Percentiles rank a stretch among this genome's conserved stretches.
These are phyloP conservation scores for Allium cepa DNA, from an alignment of 106 monocot genomes.

Conservation along the genomic window DNA sequence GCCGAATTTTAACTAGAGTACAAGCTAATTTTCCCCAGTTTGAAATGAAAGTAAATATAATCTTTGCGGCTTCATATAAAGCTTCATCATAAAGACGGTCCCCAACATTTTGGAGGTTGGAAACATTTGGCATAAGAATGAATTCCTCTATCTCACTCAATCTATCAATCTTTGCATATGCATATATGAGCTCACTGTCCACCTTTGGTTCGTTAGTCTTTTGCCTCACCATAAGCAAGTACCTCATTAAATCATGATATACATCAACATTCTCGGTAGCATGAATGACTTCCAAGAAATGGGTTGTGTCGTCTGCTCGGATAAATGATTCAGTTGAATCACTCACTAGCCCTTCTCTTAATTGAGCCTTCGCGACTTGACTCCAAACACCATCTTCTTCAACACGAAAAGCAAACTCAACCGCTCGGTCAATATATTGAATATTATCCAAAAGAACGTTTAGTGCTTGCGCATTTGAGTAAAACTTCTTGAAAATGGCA, in stretches of 20 bases:
- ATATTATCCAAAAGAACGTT: constrained; percentile 90
- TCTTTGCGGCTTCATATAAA: constrained; percentile 96
- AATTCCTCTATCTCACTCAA: constrained; percentile 93
- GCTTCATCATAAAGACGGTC: constrained; percentile 87
- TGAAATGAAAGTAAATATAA: constrained; percentile 95
- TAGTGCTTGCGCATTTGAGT: constrained; percentile 91
- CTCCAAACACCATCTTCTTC: constrained; percentile 99
- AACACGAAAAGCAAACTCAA: constrained; percentile 95
- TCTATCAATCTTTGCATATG: constrained; percentile 95
- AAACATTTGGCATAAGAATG: constrained; percentile 97
- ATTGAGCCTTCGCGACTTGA: constrained; percentile 91
- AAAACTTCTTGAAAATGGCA: constrained; percentile 98
- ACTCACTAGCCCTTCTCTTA: constrained; percentile 88
- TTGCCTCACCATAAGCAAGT: constrained; percentile 91
- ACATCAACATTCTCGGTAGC: constrained; percentile 85
- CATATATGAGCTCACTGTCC: constrained; percentile 90
- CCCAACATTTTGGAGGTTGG: constrained; percentile 95
- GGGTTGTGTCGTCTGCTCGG: constrained; percentile 89
- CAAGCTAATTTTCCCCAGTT: constrained; percentile 93
- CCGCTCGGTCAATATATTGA: constrained; percentile 82
- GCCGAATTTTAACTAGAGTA: constrained; percentile 81
- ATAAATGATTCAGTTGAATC: constrained; percentile 98
- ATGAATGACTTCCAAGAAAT: constrained; percentile 83
- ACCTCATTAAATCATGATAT: constrained; percentile 86
- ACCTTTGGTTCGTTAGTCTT: constrained; percentile 87